Conservation (phyloP, 306 rosid species). For the Carpinus viminea region DNA sequence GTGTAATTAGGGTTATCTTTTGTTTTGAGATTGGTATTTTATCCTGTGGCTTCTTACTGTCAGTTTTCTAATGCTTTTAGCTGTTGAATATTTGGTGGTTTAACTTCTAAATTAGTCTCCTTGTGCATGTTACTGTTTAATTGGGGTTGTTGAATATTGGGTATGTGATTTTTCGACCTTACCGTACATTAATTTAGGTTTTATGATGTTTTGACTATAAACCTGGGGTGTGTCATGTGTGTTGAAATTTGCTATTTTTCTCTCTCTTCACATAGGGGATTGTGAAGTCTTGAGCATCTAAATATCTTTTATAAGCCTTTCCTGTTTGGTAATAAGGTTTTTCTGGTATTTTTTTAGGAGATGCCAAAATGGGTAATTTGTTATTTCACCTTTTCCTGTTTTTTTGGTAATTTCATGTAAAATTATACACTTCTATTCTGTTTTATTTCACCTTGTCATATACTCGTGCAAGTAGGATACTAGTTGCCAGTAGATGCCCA, state of each 20-base stretch:
- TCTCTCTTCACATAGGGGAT: neutral
- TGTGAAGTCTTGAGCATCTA: neutral
- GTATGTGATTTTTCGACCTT: neutral
- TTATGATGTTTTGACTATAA: neutral
- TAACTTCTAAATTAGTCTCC: neutral
- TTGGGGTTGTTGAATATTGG: neutral
- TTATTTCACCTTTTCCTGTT: neutral
- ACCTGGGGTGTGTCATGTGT: neutral
- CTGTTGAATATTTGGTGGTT: neutral
- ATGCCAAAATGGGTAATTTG: neutral
- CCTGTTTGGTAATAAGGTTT: neutral
- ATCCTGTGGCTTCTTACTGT: neutral
- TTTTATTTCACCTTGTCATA: too few species aligned
- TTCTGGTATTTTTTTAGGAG: neutral
- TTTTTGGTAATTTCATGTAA: neutral
- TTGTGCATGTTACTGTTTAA: neutral
- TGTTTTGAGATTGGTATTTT: neutral
- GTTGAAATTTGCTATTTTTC: neutral
- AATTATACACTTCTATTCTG: too few species aligned
- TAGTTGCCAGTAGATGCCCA: slow-evolving; percentile 6
- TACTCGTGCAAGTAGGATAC: neutral
- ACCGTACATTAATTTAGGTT: neutral
- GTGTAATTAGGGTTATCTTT: slow-evolving; percentile 10
- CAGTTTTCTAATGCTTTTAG: slow-evolving; percentile 5
- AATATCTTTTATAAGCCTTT: neutral